Conservation (phyloP, 202 grass and related monocot species). For the Eragrostis tef region DNA sequence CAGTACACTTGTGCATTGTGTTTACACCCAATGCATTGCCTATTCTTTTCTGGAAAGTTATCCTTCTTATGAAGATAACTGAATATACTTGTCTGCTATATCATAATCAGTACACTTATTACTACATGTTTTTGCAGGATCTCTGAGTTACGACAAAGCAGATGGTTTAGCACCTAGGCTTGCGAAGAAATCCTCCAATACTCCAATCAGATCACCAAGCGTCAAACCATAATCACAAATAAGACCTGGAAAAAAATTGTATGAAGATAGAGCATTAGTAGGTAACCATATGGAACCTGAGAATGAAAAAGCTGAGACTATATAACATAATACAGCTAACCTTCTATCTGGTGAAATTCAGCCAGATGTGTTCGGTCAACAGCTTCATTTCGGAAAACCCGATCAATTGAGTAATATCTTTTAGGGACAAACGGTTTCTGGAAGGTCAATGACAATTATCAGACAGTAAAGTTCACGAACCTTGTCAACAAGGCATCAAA, state of each 20-base stretch:
- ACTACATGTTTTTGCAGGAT: not conserved
- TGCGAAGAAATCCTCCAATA: constrained; percentile 93
- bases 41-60: not conserved
- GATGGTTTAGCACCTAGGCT: constrained; percentile 62
- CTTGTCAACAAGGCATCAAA: constrained; percentile 28
- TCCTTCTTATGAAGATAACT: not conserved
- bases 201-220: constrained; percentile 85
- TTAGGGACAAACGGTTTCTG: constrained; percentile 89
- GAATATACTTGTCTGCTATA: not conserved
- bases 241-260: constrained; percentile 64
- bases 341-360: constrained; percentile 98
- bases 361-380: constrained; percentile 94
- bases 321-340: constrained; percentile 48
- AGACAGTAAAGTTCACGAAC: constrained; percentile 25
- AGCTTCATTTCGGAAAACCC: constrained; percentile 95
- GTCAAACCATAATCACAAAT: constrained; percentile 94
- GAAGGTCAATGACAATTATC: constrained; percentile 22
- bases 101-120: not conserved
- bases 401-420: constrained; percentile 91
- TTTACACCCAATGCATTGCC: not conserved
- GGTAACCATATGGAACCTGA: not conserved
- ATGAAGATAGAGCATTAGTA: constrained; percentile 14
- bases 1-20: not conserved
- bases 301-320: not conserved
- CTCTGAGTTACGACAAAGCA: not conserved